These are phyloP conservation scores for Ganoderma lucidum DNA, from an alignment of 1,284 basidiomycete species.

Conservation along the genomic window DNA sequence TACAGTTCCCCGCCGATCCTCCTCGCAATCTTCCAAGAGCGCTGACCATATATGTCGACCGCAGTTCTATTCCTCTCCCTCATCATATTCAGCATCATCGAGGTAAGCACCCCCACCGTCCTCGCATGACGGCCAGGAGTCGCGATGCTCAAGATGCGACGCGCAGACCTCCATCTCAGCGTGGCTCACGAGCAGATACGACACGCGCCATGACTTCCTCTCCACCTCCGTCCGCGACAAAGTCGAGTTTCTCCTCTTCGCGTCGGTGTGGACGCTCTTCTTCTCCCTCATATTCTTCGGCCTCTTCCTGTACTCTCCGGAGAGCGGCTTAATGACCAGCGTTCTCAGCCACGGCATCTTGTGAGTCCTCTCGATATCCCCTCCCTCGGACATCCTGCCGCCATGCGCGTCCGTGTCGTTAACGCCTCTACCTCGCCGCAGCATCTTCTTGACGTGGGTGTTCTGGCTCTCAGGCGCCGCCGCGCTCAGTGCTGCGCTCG, in stretches of 20 bases:
- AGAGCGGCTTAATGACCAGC: constrained; percentile 59
- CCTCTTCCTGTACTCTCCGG: constrained; percentile 58
- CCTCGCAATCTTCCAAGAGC: neutral
- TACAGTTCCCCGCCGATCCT: no score
- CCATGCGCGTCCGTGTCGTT: neutral
- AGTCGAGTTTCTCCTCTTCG: constrained; percentile 72
- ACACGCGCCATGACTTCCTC: constrained; percentile 60
- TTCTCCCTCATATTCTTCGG: constrained; percentile 59
- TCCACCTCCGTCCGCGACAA: constrained; percentile 61
- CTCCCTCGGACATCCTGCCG: no score
- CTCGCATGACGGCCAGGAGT: neutral
- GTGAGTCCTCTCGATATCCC: constrained; percentile 50
- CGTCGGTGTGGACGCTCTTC: constrained; percentile 72
- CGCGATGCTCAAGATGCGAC: neutral
- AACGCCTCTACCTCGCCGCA: constrained; percentile 36
- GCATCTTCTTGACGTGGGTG: constrained; percentile 67
- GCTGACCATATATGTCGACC: constrained; percentile 5
- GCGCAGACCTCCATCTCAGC: constrained; percentile 69
- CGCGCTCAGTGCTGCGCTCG: constrained; percentile 68
- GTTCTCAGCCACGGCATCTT: constrained; percentile 69
- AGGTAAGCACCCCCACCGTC: constrained; percentile 45
- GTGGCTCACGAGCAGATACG: constrained; percentile 70
- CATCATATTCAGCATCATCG: constrained; percentile 65
- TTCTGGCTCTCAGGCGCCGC: constrained; percentile 53
- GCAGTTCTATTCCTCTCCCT: constrained; percentile 61